Percentiles rank a stretch among this genome's conserved stretches.
Evolutionary conservation across 805 yeast genomes (phyloP).

Genomic region (Schwanniomyces polymorphus): DNA sequence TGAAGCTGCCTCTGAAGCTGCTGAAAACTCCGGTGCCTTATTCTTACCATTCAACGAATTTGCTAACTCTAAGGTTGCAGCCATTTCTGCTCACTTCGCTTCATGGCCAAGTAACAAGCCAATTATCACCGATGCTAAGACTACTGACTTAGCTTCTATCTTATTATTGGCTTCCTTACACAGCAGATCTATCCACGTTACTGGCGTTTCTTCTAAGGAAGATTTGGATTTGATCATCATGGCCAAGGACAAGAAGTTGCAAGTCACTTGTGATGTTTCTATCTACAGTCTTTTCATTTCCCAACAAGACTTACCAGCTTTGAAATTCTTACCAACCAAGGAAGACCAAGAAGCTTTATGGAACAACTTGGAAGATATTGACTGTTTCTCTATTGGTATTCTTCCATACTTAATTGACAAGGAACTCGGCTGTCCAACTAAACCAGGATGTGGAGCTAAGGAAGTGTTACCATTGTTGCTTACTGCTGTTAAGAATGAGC

Average conservation of each 20-base stretch:
- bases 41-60: constrained; percentile 79
- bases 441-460: constrained; percentile 74
- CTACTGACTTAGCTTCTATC: constrained; percentile 91
- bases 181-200: constrained; percentile 81
- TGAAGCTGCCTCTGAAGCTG: constrained; percentile 57
- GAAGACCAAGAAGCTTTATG: constrained; percentile 83
- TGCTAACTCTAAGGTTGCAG: constrained; percentile 67
- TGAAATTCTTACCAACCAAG: constrained; percentile 72
- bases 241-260: constrained; percentile 79
- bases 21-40: constrained; percentile 71
- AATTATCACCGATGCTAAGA: constrained; percentile 87
- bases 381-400: constrained; percentile 84
- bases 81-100: constrained; percentile 75
- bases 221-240: constrained; percentile 82
- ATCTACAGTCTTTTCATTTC: constrained; percentile 77
- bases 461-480: constrained; percentile 82
- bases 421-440: constrained; percentile 57
- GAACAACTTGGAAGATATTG: constrained; percentile 70
- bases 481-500: constrained; percentile 74
- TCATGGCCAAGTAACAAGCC: constrained; percentile 85
- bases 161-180: constrained; percentile 86
- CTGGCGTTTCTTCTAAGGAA: constrained; percentile 77
- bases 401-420: constrained; percentile 73
- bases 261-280: constrained; percentile 88
- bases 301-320: constrained; percentile 69